phyloP scores from a whole-genome alignment of 1,284 basidiomycete species.

The Cutaneotrichosporon curvatum region DNA sequence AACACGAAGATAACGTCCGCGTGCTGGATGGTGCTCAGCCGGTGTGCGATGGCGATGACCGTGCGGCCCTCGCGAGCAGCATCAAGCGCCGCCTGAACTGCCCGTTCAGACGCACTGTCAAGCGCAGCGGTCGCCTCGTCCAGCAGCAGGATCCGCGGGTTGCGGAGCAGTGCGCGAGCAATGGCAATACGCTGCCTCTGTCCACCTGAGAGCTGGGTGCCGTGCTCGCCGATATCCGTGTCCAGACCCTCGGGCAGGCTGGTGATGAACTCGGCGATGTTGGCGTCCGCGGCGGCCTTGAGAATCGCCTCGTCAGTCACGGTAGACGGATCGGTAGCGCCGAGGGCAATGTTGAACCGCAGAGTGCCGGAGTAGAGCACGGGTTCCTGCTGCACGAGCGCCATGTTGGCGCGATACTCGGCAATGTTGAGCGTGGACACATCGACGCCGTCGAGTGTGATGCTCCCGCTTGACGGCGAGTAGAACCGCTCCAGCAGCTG shows the following conservation, averaged over 20 bases:
- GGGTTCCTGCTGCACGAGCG: conserved; percentile 90
- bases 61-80: conserved; percentile 81
- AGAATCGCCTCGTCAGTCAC: conserved; percentile 85
- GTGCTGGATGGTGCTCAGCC: conserved; percentile 86
- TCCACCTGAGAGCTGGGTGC: conserved; percentile 75
- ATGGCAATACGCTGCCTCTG: conserved; percentile 83
- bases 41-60: conserved; percentile 85
- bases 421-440: conserved; percentile 74
- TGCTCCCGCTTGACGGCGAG: conserved; percentile 45
- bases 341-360: conserved; percentile 81
- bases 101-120: conserved; percentile 86
- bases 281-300: conserved; percentile 72
- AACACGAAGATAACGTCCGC: conserved; percentile 91
- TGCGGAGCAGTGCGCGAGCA: conserved; percentile 87
- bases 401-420: conserved; percentile 74
- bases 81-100: conserved; percentile 91
- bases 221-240: conserved; percentile 89
- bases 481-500: conserved; percentile 54
- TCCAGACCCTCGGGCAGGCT: conserved; percentile 84
- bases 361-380: conserved; percentile 81
- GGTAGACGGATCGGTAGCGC: conserved; percentile 74
- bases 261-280: conserved; percentile 80
- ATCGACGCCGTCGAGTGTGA: conserved; percentile 65
- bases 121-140: conserved; percentile 94
- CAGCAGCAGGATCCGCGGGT: conserved; percentile 83